Conservation (phyloP, 1,284 basidiomycete species). For the Ceratobasidium sp. region DNA sequence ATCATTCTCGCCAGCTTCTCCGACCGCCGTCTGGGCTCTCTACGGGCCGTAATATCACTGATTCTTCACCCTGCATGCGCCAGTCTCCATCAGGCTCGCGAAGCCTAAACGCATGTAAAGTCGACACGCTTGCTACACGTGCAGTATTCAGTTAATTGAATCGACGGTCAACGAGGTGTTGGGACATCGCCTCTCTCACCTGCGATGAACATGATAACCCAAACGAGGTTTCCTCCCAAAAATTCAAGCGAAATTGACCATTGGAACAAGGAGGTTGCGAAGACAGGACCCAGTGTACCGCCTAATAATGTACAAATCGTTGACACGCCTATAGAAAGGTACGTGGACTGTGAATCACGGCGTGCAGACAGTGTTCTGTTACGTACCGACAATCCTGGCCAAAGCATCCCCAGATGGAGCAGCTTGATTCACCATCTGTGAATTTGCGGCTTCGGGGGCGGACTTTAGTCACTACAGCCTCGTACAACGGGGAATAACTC, state of each 20-base stretch:
- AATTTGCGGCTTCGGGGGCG: constrained; percentile 15
- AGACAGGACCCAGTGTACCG: constrained; percentile 27
- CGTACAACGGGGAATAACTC: not conserved
- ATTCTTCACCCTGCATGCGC: constrained; percentile 9
- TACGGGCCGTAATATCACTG: not conserved
- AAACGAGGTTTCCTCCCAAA: constrained; percentile 29
- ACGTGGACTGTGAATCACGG: not conserved
- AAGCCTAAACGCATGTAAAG: constrained; percentile 26
- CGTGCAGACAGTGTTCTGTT: not conserved
- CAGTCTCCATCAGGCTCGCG: constrained; percentile 17
- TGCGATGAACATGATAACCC: constrained; percentile 27
- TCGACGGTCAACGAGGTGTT: not conserved
- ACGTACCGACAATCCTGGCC: constrained; percentile 31
- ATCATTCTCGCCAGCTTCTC: constrained; percentile 14
- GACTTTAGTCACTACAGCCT: not conserved
- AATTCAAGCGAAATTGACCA: constrained; percentile 39
- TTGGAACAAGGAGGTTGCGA: constrained; percentile 33
- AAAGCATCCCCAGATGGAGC: constrained; percentile 30
- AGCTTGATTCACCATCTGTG: constrained; percentile 37
- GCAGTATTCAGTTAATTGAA: not conserved
- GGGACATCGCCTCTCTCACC: not conserved
- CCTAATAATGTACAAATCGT: constrained; percentile 16
- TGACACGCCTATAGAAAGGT: constrained; percentile 23
- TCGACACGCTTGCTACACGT: constrained; percentile 23
- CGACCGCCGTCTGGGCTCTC: constrained; percentile 1